Conservation (phyloP, 331 rosid species). For the Quercus tomentella region DNA sequence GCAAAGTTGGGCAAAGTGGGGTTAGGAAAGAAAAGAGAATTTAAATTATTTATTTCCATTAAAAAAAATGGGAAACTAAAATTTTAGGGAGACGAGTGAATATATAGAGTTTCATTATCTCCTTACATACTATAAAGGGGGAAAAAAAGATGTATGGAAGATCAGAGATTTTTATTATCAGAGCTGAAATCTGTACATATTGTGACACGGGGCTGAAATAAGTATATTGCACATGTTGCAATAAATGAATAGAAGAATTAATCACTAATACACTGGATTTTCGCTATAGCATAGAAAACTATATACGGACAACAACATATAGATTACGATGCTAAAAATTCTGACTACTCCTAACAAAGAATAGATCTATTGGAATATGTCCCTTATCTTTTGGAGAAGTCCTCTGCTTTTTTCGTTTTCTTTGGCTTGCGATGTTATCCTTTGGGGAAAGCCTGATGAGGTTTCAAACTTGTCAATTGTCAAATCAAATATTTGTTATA, state of each 20-base stretch:
- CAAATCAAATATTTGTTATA: conserved; percentile 1
- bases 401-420: conserved; percentile 65
- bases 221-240: neutral
- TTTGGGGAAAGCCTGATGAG: conserved; percentile 37
- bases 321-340: conserved; percentile 14
- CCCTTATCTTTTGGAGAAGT: conserved; percentile 50
- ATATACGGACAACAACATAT: neutral
- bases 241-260: neutral
- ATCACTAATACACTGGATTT: neutral
- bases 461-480: conserved; percentile 1
- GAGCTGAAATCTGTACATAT: neutral
- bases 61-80: conserved; percentile 34
- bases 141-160: too few relatives aligned
- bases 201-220: neutral
- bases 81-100: conserved; percentile 20
- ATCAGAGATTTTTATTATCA: conserved; percentile 35
- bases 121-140: conserved; percentile 19
- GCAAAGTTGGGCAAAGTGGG: too few relatives aligned
- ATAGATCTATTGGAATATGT: conserved; percentile 61
- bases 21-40: too few relatives aligned
- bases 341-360: conserved; percentile 57
- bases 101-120: conserved; percentile 57
- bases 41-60: too few relatives aligned
- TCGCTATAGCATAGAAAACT: neutral
- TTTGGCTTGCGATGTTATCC: conserved; percentile 28